Evolutionary conservation across 768 basidiomycete species (phyloP).

Genomic region (Mycena chlorophos): DNA sequence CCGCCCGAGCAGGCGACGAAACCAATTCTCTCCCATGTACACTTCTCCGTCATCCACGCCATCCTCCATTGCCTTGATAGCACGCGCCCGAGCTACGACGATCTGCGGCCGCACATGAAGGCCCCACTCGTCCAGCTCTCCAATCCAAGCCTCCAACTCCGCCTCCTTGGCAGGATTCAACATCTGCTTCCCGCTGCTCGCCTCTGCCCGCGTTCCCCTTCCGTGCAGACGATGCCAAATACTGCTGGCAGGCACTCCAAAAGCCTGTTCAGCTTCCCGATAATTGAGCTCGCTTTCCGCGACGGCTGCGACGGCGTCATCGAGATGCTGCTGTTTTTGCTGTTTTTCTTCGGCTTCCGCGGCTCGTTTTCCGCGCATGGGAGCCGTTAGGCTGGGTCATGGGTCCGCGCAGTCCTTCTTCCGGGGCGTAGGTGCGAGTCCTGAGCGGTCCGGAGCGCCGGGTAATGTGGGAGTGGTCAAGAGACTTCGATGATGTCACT

Average conservation of each 20-base stretch:
- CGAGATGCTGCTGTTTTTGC: not conserved
- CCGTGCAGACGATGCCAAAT: not conserved
- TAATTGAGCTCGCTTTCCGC: not conserved
- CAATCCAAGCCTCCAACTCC: not conserved
- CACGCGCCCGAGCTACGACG: not conserved
- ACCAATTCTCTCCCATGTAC: constrained; percentile 3
- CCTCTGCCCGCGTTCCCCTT: not conserved
- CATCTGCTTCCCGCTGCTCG: not conserved
- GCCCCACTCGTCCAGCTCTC: constrained; percentile 1
- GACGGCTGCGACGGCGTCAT: not conserved
- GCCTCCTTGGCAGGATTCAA: not conserved
- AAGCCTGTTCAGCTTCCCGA: not conserved
- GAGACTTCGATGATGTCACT: not conserved
- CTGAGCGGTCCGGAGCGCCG: not conserved
- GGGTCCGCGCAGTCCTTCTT: too few relatives aligned
- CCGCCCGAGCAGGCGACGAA: not conserved
- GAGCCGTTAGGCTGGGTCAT: not conserved
- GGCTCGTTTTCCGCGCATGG: not conserved
- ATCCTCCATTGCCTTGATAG: not conserved
- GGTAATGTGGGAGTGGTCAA: not conserved
- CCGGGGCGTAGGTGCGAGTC: too few relatives aligned
- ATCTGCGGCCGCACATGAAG: not conserved
- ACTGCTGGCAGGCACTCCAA: not conserved
- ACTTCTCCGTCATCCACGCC: not conserved
- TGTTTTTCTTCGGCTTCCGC: not conserved